phyloP scores from a whole-genome alignment of 352 stramenopile genomes.

The Pythium guiyangense region DNA sequence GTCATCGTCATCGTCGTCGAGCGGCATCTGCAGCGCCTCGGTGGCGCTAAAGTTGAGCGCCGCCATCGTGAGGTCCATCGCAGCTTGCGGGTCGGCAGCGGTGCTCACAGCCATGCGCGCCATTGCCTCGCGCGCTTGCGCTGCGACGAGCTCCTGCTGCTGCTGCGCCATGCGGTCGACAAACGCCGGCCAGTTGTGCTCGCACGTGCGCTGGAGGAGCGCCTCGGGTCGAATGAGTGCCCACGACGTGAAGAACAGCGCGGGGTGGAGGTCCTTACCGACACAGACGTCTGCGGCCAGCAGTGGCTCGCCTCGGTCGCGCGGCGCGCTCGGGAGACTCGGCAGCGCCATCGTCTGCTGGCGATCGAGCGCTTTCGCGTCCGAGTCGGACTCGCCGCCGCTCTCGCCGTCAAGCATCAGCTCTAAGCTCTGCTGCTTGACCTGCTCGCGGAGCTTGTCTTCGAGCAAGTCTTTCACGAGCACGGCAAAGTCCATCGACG shows the following conservation, averaged over 20 bases:
- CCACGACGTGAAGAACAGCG: conserved; percentile 85
- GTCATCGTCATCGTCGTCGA: not conserved
- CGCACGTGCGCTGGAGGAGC: conserved; percentile 63
- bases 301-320: not conserved
- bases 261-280: conserved; percentile 67
- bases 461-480: conserved; percentile 55
- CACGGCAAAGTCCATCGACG: conserved; percentile 41
- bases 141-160: conserved; percentile 7
- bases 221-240: conserved; percentile 60
- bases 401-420: conserved; percentile 8
- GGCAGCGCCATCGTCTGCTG: too few relatives aligned
- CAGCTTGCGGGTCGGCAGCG: not conserved
- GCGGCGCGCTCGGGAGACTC: not conserved
- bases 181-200: conserved; percentile 81
- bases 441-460: conserved; percentile 35
- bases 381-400: not conserved
- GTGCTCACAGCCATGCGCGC: not conserved
- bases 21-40: not conserved
- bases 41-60: not conserved
- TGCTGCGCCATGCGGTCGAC: conserved; percentile 36
- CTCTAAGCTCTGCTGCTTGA: conserved; percentile 11
- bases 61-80: not conserved
- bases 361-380: not conserved
- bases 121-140: not conserved
- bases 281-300: conserved; percentile 17